Evolutionary conservation across 768 basidiomycete species (phyloP).

Genomic region (Suillus subluteus): DNA sequence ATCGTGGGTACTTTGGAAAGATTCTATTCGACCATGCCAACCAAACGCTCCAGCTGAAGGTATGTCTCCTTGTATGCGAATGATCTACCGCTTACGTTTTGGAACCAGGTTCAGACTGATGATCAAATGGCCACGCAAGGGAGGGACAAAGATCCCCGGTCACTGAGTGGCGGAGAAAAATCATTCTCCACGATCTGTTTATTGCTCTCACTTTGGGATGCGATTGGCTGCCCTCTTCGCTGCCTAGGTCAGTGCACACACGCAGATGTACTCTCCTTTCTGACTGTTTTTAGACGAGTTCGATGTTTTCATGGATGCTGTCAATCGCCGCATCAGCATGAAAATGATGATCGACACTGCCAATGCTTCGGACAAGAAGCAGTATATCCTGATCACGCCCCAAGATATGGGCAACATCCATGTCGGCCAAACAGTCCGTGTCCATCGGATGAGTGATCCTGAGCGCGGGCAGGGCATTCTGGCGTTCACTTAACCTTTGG

Average conservation of each 20-base stretch:
- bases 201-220: constrained; percentile 94
- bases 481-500: constrained; percentile 31
- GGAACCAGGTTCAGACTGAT: constrained; percentile 74
- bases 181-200: constrained; percentile 96
- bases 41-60: constrained; percentile 67
- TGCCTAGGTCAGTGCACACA: constrained; percentile 68
- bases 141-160: constrained; percentile 82
- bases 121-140: constrained; percentile 70
- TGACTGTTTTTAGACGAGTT: constrained; percentile 74
- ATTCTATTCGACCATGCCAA: constrained; percentile 81
- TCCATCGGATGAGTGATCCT: constrained; percentile 79
- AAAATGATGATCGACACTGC: constrained; percentile 97
- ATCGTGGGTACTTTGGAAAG: constrained; percentile 89
- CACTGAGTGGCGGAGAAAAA: constrained; percentile 93
- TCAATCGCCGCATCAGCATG: constrained; percentile 91
- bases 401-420: constrained; percentile 82
- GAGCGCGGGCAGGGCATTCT: constrained; percentile 64
- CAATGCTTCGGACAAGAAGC: constrained; percentile 83
- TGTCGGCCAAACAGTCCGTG: constrained; percentile 69
- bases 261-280: neutral
- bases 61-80: constrained; percentile 27
- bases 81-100: constrained; percentile 5
- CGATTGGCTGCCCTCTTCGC: constrained; percentile 90
- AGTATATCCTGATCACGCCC: constrained; percentile 96
- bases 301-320: constrained; percentile 97